Evolutionary conservation across 495 filamentous ascomycete species (phyloP), one percentile per base, ranked within the genome.

Genomic region (Amniculicola lignicola): DNA sequence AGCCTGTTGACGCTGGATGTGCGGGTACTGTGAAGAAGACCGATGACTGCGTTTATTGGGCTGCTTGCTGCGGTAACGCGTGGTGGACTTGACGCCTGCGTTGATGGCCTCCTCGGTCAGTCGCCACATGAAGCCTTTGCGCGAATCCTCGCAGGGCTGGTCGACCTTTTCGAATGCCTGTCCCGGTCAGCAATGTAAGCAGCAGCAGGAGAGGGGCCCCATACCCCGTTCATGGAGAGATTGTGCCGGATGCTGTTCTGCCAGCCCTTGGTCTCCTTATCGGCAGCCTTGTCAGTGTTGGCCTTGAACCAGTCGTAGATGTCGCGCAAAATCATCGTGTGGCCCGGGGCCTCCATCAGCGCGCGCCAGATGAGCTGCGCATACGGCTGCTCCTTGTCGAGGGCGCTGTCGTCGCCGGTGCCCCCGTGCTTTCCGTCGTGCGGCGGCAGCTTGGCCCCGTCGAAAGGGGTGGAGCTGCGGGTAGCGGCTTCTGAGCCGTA

Each of bases 171-270:
- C 74, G 61, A 89, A 89, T n/a, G 79, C 84, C 85, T 89, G 61
- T 15, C 24, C 27, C 37, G 12, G 41, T 57, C 49, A 61, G 51
- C n/a, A n/a, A 44, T 24, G 16, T 21, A 14, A 16, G 22, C 23
- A 21, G 14, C 18, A 29, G 18, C 18, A 15, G n/a, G 22, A 23
- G 57, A 39, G 18, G 18, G 57, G 48, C 44, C 5, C 79, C 88
- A 70, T 79, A 96, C 93, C 35, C 76, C 78, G 65, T 98, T 98
- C 93, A 98, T 98, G 11, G 90, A 96, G 0, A 98, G 74, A 63
- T 98, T 98, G 65, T 98, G 93, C 5, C 93, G 83, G 49, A 98
- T 93, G 69, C 90, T 96, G 71, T 96, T 97, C 70, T 93, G 87
- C 93, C 94, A 97, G 2, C 91, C 94, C 63, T 85, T 88, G n/a